These are phyloP conservation scores for Hygrophorus russula DNA, from an alignment of 768 basidiomycete genomes.

Conservation along the genomic window DNA sequence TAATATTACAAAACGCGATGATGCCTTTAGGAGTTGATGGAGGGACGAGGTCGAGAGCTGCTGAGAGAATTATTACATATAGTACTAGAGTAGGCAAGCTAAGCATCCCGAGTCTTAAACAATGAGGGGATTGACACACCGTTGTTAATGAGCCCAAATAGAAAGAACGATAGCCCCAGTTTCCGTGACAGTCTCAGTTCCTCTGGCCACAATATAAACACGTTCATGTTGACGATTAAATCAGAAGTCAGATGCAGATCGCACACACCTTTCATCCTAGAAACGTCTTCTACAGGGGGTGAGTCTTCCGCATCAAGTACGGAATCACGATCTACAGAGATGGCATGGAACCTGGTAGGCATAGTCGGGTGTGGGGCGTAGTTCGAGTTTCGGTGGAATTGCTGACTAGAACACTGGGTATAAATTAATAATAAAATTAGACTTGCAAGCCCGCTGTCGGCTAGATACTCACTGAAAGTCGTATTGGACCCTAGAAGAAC, in stretches of 20 bases:
- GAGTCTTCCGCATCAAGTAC: neutral
- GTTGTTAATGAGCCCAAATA: conserved; percentile 90
- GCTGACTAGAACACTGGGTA: too few species aligned
- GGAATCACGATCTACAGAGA: neutral
- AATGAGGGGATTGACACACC: conserved; percentile 33
- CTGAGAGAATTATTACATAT: conserved; percentile 94
- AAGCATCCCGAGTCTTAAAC: neutral
- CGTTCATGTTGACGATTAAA: too few species aligned
- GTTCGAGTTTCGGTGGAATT: too few species aligned
- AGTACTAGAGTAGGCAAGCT: conserved; percentile 40
- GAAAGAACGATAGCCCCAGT: conserved; percentile 64
- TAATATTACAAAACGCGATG: conserved; percentile 91
- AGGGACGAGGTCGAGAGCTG: conserved; percentile 89
- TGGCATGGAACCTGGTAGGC: too few species aligned
- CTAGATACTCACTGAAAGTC: too few species aligned
- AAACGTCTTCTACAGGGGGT: neutral
- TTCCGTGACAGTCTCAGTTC: conserved; percentile 19
- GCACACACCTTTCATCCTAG: neutral
- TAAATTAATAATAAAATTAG: too few species aligned
- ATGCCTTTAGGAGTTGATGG: conserved; percentile 90
- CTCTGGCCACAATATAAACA: neutral
- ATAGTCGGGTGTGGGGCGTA: too few species aligned
- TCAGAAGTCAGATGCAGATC: neutral
- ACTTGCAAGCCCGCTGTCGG: too few species aligned
- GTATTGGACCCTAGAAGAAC: too few species aligned